Evolutionary conservation across 1,284 basidiomycete species (phyloP).

Genomic region (Ustilago esculenta): DNA sequence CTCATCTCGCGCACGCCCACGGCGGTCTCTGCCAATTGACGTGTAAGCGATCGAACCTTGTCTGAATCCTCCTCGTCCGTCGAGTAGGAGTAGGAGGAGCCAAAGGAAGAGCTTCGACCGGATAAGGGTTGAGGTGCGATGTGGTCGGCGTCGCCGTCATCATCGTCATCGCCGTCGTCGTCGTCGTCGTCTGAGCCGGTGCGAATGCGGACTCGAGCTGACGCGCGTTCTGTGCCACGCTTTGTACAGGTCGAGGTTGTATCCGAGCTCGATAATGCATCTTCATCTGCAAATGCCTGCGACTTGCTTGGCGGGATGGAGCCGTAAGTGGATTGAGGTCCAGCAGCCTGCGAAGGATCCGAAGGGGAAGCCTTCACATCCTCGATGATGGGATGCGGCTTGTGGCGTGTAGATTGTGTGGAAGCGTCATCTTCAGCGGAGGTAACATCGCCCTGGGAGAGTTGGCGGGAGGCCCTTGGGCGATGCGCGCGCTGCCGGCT

Average conservation of each 20-base stretch:
- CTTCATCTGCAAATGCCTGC: conserved; percentile 7
- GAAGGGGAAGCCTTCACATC: not conserved
- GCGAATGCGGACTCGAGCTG: conserved; percentile 25
- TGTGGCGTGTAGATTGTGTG: conserved; percentile 1
- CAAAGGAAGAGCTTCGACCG: conserved; percentile 28
- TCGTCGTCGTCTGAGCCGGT: conserved; percentile 45
- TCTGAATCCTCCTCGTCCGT: conserved; percentile 75
- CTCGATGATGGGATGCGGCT: conserved; percentile 1
- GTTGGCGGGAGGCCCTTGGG: not conserved
- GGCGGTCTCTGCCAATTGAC: conserved; percentile 93
- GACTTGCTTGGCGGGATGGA: not conserved
- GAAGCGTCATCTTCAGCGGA: conserved; percentile 25
- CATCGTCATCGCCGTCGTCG: conserved; percentile 34
- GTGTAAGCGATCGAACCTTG: conserved; percentile 76
- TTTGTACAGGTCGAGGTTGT: conserved; percentile 9
- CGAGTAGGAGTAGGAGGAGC: conserved; percentile 40
- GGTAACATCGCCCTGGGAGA: conserved; percentile 27
- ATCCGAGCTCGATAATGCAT: conserved; percentile 15
- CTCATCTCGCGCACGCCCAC: conserved; percentile 98
- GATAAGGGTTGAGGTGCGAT: conserved; percentile 26
- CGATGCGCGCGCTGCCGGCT: conserved; percentile 23
- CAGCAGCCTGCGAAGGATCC: not conserved
- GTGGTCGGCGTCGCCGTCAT: conserved; percentile 31
- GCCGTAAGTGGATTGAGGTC: not conserved
- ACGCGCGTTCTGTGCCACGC: conserved; percentile 12